Percentiles rank a stretch among this genome's conserved stretches.
Evolutionary conservation across 257 asterid species (phyloP).

Genomic region (Solanum okadae): DNA sequence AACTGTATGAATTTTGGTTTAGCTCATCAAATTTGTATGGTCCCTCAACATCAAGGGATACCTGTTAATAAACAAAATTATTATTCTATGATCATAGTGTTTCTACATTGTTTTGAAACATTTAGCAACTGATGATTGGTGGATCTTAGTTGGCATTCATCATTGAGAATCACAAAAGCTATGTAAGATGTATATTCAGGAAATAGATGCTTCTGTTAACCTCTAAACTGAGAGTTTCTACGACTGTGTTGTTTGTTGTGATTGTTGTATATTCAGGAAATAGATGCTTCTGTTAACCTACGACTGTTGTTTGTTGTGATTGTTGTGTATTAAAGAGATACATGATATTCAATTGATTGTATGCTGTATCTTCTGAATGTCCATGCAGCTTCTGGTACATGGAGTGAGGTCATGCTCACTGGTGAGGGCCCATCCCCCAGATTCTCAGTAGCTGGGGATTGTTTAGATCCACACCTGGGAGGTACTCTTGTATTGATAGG

Average conservation of each 20-base stretch:
- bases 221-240: not conserved
- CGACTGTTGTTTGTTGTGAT: not conserved
- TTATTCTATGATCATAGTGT: not conserved
- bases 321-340: not conserved
- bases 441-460: conserved; percentile 94
- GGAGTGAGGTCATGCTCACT: conserved; percentile 56
- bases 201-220: not conserved
- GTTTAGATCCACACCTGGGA: conserved; percentile 75
- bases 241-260: not conserved
- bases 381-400: conserved; percentile 60
- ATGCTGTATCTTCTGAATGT: not conserved
- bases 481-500: conserved; percentile 84
- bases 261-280: not conserved
- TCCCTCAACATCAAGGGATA: not conserved
- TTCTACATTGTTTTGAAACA: not conserved
- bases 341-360: not conserved
- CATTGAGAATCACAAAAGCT: not conserved
- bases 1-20: not conserved
- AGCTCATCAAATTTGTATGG: not conserved
- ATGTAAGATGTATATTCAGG: not conserved
- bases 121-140: not conserved
- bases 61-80: not conserved
- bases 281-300: not conserved
- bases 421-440: conserved; percentile 90
- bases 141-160: not conserved